Percentiles rank a stretch among this genome's conserved stretches.
Evolutionary conservation across 345 rosid species (phyloP).

Genomic region (Angophora floribunda): DNA sequence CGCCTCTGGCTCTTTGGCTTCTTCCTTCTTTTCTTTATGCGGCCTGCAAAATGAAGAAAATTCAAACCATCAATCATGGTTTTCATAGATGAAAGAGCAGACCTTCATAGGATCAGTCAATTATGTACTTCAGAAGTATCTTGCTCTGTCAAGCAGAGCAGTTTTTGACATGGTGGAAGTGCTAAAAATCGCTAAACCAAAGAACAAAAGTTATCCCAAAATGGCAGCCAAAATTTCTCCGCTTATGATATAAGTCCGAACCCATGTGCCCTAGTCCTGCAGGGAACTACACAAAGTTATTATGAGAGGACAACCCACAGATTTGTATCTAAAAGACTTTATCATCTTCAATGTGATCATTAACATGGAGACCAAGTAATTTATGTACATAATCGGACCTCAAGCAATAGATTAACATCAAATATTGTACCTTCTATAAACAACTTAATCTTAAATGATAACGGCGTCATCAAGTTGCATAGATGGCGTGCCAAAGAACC

Average conservation of each 20-base stretch:
- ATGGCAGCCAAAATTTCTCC: constrained; percentile 36
- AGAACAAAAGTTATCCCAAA: constrained; percentile 13
- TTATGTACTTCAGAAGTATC: neutral
- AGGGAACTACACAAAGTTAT: constrained; percentile 68
- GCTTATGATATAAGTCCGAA: constrained; percentile 40
- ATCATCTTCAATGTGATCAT: constrained; percentile 19
- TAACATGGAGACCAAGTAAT: constrained; percentile 30
- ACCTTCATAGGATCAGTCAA: neutral
- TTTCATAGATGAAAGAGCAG: neutral
- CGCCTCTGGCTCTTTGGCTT: constrained; percentile 70
- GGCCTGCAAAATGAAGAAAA: constrained; percentile 41
- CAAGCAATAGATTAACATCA: constrained; percentile 13
- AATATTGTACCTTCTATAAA: constrained; percentile 52
- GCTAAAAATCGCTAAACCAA: neutral
- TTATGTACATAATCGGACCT: constrained; percentile 8
- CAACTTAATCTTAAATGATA: constrained; percentile 59
- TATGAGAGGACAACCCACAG: constrained; percentile 12
- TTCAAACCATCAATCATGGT: neutral
- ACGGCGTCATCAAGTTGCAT: constrained; percentile 62
- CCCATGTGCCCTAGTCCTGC: constrained; percentile 60
- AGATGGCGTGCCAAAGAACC: constrained; percentile 62
- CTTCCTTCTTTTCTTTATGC: constrained; percentile 75
- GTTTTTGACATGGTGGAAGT: neutral
- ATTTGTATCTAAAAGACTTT: neutral
- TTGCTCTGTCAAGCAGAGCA: constrained; percentile 3